Evolutionary conservation across 495 filamentous ascomycete species (phyloP), one percentile per base, ranked within the genome.

Genomic region (Penicillium cosmopolitanum): DNA sequence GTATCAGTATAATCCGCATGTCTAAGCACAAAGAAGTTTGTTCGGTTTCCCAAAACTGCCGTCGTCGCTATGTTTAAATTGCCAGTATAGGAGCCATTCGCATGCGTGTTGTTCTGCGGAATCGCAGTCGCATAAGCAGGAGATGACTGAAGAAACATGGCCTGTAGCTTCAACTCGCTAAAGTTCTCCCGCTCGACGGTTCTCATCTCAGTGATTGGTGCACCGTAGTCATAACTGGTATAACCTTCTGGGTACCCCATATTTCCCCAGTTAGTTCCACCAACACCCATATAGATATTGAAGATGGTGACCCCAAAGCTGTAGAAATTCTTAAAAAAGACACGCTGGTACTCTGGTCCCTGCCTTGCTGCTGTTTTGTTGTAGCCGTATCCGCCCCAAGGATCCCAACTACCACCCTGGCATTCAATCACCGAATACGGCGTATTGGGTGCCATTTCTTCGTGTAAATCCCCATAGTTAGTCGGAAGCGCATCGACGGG

Each of bases 181-280:
- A 89, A 92, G 64, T 92, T 92, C 61, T 90, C 87, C 16, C 89
- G 78, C n/a, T 66, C 65, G 13, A 92, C 61, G 3, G 68, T 70
- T 1, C 85, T 77, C 46, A 85, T 80, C 67, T 92, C 89, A 5
- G 76, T 76, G 34, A 92, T 89, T 10, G 78, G 75, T 48, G 85
- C 79, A 21, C 80, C 84, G 55, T 87, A 89, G 60, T 90, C 84
- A 65, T 90, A 89, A 2, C 80, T 85, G 4, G 88, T 89, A 62
- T 89, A 89, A 10, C 85, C 85, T 6, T 80, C 82, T 15, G 84
- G 79, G 61, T 87, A 78, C 0, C 88, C 87, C 12, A 91, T 69
- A 62, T 91, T 91, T 16, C 89, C 89, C 89, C 89, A 91, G 63
- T 91, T 92, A 5, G 87, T 89, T 4, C 86, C 87, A 16, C 88